Base-by-base conservation (phyloP, 768 basidiomycete genomes). In the Pulveroboletus frians region DNA sequence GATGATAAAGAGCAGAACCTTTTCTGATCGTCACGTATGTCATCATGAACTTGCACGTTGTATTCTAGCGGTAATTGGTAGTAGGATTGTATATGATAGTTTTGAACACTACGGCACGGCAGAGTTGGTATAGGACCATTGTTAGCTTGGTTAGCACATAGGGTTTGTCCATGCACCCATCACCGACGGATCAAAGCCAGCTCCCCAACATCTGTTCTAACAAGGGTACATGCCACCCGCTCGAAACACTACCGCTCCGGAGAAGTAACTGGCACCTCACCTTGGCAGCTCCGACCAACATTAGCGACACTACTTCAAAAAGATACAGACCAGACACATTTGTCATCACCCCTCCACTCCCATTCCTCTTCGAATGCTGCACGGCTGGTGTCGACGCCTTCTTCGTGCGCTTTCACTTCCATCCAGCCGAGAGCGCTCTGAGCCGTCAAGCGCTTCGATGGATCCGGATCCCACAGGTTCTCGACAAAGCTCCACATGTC, bases 401-500 rank as follows among this genome's bases (percentile, higher is more conserved):
- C 55, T 17, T 35, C 26, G 1, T 5, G 2, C 9, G 20, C 54
- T 48, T 61, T 63, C 6, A 39, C 20, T 29, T 53, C 44, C 61
- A 65, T 63, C 66, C 64, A 68, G 3, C 23, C 30, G 11, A 65
- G 41, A 5, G 56, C 61, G 49, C 23, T 42, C 39, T 39, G 37
- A 30, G 67, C 61, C 7, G 59, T 59, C 29, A 64, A 53, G 11
- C 69, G 69, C 20, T 53, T 3, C 17, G 1, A 26, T n/a, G 61
- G 52, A 7, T 34, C 14, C 2, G 3, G 17, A 36, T 20, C 17
- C 65, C 68, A 70, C 39, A 71, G 56, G n/a, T 50, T 60, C 38
- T 66, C 47, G 5, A 66, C 47, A 37, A 72, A 59, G 35, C 53
- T 50, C 67, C 68, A 61, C 55, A 70, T 59, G 31, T 61, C 56